Base-by-base conservation (phyloP, 805 yeast genomes). In the Diddensiella caesifluorescens region DNA sequence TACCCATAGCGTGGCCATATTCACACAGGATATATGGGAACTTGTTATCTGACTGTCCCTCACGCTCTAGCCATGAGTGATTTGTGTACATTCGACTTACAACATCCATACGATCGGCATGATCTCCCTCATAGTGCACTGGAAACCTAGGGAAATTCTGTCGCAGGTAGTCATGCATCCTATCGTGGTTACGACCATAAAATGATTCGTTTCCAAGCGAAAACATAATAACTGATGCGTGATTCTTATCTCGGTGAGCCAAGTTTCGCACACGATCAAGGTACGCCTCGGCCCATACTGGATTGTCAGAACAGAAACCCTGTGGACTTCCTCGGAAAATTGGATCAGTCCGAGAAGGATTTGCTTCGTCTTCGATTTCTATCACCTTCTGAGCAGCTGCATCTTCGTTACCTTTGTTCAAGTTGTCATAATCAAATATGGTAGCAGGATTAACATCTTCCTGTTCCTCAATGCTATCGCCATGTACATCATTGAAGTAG, bases 1-100 rank as follows among this genome's bases (percentile, higher is more conserved):
- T 64, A 4, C 69, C 69, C 67, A 64, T 62, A 6, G 68, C 65
- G 46, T 64, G 68, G 4, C 54, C 63, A 45, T 62, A 64, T 48
- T 64, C 69, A 46, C 68, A 64, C 25, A 64, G 46, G 18, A 64
- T 56, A 15, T 33, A 18, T 3, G 69, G 68, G 42, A 58, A 61
- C 10, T 44, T 41, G 38, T 22, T 41, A 37, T 9, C 46, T n/a
- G 60, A 44, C 6, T 34, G 13, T 1, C 54, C 60, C 33, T 52
- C 51, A 5, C 39, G 43, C 21, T 55, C 53, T 4, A 63, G 45
- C n/a, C 38, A 45, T 13, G 46, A 49, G 12, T 53, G 50, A 18
- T 50, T 38, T 1, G 64, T 55, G 47, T 64, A 64, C 69, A 64
- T 64, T 38, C 55, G 39, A 29, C 60, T 52, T 42, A 47, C 56